These are phyloP conservation scores for Hemisphaericaspora xylanilytica DNA, from an alignment of 1,139 yeast genomes.

Conservation along the genomic window DNA sequence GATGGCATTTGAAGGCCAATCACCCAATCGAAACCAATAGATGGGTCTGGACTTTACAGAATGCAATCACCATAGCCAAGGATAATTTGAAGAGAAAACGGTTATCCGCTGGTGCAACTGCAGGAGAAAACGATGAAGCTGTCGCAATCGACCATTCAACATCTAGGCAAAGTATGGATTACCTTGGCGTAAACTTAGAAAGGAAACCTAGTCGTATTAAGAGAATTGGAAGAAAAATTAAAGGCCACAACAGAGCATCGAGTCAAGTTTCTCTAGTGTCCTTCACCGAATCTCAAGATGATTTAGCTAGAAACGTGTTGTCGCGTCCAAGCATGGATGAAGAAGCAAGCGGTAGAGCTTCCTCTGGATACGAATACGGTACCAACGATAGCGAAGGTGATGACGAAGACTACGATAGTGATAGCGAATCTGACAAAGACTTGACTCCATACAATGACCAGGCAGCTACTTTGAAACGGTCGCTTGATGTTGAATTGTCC, in stretches of 20 bases:
- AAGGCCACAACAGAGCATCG: constrained; percentile 31
- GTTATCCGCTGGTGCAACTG: constrained; percentile 7
- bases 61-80: constrained; percentile 82
- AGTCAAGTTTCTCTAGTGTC: constrained; percentile 33
- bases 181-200: constrained; percentile 3
- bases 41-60: constrained; percentile 96
- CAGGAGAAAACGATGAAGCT: constrained; percentile 11
- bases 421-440: constrained; percentile 26
- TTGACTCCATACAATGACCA: constrained; percentile 28
- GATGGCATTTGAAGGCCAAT: constrained; percentile 90
- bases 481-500: constrained; percentile 57
- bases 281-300: constrained; percentile 16
- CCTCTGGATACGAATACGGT: constrained; percentile 40
- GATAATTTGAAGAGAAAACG: constrained; percentile 52
- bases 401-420: constrained; percentile 33
- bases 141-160: neutral
- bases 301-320: constrained; percentile 7
- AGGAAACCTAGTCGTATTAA: constrained; percentile 18
- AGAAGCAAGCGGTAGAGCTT: constrained; percentile 14
- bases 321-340: constrained; percentile 14
- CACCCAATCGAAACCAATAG: constrained; percentile 94
- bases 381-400: constrained; percentile 26
- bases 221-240: constrained; percentile 30
- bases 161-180: constrained; percentile 1
- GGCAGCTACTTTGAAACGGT: constrained; percentile 48